Percentiles rank a stretch among this genome's conserved stretches.
phyloP scores from a whole-genome alignment of 2,329 filamentous ascomycete species.

The Alternaria incomplexa region DNA sequence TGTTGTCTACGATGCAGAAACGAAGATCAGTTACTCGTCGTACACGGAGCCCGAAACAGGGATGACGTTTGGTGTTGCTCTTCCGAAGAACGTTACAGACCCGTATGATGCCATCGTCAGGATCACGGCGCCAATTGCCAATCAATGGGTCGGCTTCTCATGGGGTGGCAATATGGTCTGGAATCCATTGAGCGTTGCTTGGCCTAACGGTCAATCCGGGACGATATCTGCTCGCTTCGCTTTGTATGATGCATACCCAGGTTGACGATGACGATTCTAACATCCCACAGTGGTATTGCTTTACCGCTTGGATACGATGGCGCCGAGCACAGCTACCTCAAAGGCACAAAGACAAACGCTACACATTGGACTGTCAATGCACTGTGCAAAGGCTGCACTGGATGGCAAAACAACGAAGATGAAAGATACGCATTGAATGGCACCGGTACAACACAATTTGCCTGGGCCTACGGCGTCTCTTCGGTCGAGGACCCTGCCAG shows the following conservation, averaged over 20 bases:
- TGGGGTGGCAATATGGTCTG: conserved; percentile 45
- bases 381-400: conserved; percentile 39
- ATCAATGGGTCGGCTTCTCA: conserved; percentile 38
- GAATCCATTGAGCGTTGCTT: conserved; percentile 42
- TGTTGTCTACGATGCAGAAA: conserved; percentile 36
- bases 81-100: conserved; percentile 36
- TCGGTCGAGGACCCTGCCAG: conserved; percentile 35
- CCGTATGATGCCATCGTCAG: conserved; percentile 42
- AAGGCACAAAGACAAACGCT: conserved; percentile 37
- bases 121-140: conserved; percentile 34
- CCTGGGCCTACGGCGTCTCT: conserved; percentile 39
- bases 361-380: conserved; percentile 44
- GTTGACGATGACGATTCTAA: conserved; percentile 20
- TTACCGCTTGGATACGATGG: conserved; percentile 36
- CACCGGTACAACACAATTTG: conserved; percentile 37
- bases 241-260: conserved; percentile 26
- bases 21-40: conserved; percentile 40
- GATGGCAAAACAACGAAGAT: conserved; percentile 39
- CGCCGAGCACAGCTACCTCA: conserved; percentile 36
- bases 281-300: conserved; percentile 27
- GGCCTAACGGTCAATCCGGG: conserved; percentile 36
- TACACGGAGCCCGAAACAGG: conserved; percentile 38
- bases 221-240: conserved; percentile 40
- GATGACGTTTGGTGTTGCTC: conserved; percentile 39
- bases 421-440: conserved; percentile 30